Evolutionary conservation across 208 protist genomes (phyloP), one percentile per base, ranked within the genome.

Genomic region (Leishmania arabica): DNA sequence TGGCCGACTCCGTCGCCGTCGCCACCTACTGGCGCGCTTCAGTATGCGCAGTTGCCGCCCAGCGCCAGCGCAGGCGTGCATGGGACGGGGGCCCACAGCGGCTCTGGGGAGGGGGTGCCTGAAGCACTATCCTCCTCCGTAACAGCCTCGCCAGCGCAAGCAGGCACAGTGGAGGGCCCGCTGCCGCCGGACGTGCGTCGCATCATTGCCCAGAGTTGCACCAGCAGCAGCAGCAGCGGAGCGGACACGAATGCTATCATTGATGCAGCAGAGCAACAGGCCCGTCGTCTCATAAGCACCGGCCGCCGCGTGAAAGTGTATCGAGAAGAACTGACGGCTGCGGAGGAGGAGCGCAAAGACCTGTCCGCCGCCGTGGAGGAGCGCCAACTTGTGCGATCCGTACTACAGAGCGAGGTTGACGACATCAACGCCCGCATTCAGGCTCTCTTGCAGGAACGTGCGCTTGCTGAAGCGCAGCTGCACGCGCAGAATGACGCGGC

Each of bases 261-360:
- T 17, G 94, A 95, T 24, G 82, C 89, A 24, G 90, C 90, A 2
- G 94, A 97, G 90, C 86, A 89, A 40, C 90, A 97, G 65, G 92
- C 94, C 1, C 88, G 94, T 5, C 89, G 92, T 5, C 86, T 97
- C 68, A 82, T 97, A 54, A 97, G 94, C 87, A 95, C 91, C 31
- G 90, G 78, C 58, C 91, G 92, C 6, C 91, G 94, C 34, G 79
- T 95, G 31, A 88, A 89, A 72, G 94, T 97, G 3, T 97, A 97
- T 76, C 88, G 92, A 13, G 92, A 92, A 42, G 94, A 97, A 83
- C 83, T 97, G 45, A 82, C 87, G 27, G 90, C 90, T 34, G 94
- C 94, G 11, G 75, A 89, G 49, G 94, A 92, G 75, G 94, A 97
- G 84, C 81, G 81, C 15, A 77, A 70, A 0, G 94, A 97, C 80